Evolutionary conservation across 805 yeast species (phyloP).

Genomic region (Martiniozyma abietophila): DNA sequence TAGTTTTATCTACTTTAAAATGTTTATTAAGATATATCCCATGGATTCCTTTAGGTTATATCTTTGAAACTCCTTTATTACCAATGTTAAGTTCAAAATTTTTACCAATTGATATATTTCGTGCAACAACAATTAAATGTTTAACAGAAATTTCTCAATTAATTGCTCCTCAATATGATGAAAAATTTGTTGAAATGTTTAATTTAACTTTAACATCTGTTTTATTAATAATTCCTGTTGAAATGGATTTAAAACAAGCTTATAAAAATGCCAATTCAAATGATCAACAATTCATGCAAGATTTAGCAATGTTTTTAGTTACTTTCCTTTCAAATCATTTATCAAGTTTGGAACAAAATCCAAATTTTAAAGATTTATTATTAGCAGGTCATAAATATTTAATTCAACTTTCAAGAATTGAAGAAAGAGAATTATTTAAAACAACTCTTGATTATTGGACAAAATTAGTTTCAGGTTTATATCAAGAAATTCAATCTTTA

Average conservation of each 20-base stretch:
- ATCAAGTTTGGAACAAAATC: constrained; percentile 49
- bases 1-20: constrained; percentile 75
- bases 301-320: constrained; percentile 85
- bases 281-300: constrained; percentile 92
- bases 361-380: constrained; percentile 42
- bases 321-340: constrained; percentile 76
- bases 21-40: constrained; percentile 78
- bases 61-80: constrained; percentile 80
- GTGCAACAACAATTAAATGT: constrained; percentile 83
- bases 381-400: constrained; percentile 71
- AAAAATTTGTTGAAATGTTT: constrained; percentile 61
- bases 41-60: constrained; percentile 89
- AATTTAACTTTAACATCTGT: constrained; percentile 65
- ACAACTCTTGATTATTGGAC: constrained; percentile 95
- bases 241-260: constrained; percentile 59
- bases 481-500: constrained; percentile 73
- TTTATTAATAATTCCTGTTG: constrained; percentile 56
- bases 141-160: constrained; percentile 82
- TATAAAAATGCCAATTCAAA: constrained; percentile 68
- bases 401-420: constrained; percentile 77
- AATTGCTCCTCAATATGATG: constrained; percentile 42
- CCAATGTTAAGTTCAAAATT: constrained; percentile 66
- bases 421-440: constrained; percentile 93
- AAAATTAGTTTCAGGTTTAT: constrained; percentile 71
- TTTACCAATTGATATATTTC: constrained; percentile 65